A percentile compares a stretch with the other conserved stretches of the same genome.
Conservation (phyloP, 1,139 yeast species). For the Yamadazyma sp. region DNA sequence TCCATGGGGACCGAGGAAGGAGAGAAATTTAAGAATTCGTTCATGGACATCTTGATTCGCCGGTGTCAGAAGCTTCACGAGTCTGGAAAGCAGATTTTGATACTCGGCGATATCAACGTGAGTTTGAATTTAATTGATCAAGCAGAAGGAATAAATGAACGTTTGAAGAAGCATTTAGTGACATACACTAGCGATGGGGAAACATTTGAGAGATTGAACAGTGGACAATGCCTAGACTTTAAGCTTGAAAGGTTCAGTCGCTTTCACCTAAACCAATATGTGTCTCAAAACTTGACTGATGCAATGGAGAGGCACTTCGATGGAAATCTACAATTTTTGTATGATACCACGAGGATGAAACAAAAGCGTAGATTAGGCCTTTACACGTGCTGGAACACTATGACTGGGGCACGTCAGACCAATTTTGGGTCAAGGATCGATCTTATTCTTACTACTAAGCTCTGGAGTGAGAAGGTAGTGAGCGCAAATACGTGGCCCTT, state of each 20-base stretch:
- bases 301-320: slow-evolving; percentile 1
- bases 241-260: slow-evolving; percentile 45
- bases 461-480: slow-evolving; percentile 30
- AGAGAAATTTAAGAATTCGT: slow-evolving; percentile 57
- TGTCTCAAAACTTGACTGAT: slow-evolving; percentile 13
- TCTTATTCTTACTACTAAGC: slow-evolving; percentile 54
- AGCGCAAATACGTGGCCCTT: slow-evolving; percentile 68
- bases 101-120: slow-evolving; percentile 89
- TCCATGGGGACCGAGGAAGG: slow-evolving; percentile 73
- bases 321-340: slow-evolving; percentile 32
- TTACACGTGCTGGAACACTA: slow-evolving; percentile 93
- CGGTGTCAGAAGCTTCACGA: slow-evolving; percentile 56
- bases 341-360: slow-evolving; percentile 63
- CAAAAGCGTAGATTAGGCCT: slow-evolving; percentile 61
- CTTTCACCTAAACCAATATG: slow-evolving; percentile 41
- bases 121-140: slow-evolving; percentile 78
- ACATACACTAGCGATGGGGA: slow-evolving; percentile 23
- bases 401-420: slow-evolving; percentile 72
- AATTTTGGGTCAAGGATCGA: slow-evolving; percentile 92
- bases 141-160: slow-evolving; percentile 64
- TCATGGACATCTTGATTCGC: slow-evolving; percentile 55
- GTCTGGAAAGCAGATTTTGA: slow-evolving; percentile 63
- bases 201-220: slow-evolving; percentile 44
- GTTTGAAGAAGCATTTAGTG: slow-evolving; percentile 26
- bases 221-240: slow-evolving; percentile 38